These are phyloP conservation scores for Mucor saturninus DNA, from an alignment of 371 early-diverging fungal species.

Conservation along the genomic window DNA sequence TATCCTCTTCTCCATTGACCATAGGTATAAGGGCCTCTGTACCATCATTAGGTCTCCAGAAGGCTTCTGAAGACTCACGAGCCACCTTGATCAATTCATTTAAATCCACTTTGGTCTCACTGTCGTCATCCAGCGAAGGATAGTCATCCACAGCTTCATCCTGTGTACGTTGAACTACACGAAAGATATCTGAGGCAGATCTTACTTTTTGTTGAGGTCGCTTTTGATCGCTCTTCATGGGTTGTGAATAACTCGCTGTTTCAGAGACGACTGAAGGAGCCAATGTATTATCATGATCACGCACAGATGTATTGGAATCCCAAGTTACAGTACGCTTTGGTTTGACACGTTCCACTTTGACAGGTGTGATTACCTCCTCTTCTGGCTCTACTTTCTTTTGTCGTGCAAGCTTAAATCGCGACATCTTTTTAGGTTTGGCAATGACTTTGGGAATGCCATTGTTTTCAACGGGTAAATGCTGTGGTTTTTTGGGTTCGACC, in stretches of 20 bases:
- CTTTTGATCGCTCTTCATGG: constrained; percentile 29
- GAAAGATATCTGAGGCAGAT: constrained; percentile 44
- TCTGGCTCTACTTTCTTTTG: constrained; percentile 9
- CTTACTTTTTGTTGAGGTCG: neutral
- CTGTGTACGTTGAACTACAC: constrained; percentile 24
- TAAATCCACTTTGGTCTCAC: constrained; percentile 22
- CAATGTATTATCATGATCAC: constrained; percentile 38
- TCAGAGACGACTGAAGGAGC: constrained; percentile 35
- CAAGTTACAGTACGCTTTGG: constrained; percentile 37
- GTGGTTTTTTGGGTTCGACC: neutral
- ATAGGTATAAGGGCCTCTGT: constrained; percentile 21
- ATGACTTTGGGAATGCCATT: constrained; percentile 13
- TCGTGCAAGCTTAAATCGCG: constrained; percentile 34
- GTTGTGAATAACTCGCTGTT: constrained; percentile 32
- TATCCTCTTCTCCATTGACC: constrained; percentile 5
- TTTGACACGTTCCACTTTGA: constrained; percentile 9
- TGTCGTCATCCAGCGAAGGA: constrained; percentile 31
- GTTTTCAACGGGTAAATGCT: neutral
- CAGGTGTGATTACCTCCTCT: neutral
- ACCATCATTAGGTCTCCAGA: constrained; percentile 33
- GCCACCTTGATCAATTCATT: constrained; percentile 33
- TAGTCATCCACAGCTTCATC: constrained; percentile 31
- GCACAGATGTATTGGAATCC: constrained; percentile 36
- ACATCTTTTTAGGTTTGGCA: constrained; percentile 27
- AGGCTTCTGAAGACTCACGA: constrained; percentile 19